Percentiles rank a stretch among this genome's conserved stretches.
Conservation (phyloP, 257 asterid species). For the Mitragyna speciosa region DNA sequence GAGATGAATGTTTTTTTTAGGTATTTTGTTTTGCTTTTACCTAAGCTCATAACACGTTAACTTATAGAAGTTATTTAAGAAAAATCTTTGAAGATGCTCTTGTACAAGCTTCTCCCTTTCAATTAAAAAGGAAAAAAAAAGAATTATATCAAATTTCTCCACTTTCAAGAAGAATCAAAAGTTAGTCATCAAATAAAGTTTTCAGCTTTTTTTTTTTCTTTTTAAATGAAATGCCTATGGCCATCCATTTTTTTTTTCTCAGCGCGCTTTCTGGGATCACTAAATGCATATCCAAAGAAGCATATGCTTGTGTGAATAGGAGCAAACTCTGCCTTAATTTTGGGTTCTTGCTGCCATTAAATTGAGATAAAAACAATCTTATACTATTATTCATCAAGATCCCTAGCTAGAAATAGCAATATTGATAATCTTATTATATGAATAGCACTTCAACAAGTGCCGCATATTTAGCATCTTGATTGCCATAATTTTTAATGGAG, state of each 20-base stretch:
- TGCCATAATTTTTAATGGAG: slow-evolving; percentile 6
- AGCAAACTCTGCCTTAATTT: too few species aligned
- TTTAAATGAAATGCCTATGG: neutral
- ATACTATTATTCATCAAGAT: neutral
- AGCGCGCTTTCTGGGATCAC: too few species aligned
- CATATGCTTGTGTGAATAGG: too few species aligned
- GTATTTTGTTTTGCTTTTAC: too few species aligned
- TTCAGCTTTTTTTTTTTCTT: neutral
- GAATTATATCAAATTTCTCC: neutral
- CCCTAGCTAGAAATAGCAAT: neutral
- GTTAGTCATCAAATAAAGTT: neutral
- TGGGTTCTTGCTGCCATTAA: slow-evolving; percentile 17
- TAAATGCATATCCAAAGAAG: too few species aligned
- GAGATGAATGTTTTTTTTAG: too few species aligned
- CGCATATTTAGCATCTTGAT: slow-evolving; percentile 19
- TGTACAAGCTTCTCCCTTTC: too few species aligned
- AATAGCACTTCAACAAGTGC: slow-evolving; percentile 12
- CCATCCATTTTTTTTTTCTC: too few species aligned
- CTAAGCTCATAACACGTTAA: too few species aligned
- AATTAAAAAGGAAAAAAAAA: too few species aligned
- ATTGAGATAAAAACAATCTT: neutral
- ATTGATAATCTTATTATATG: neutral
- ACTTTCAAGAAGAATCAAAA: neutral
- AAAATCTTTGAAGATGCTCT: too few species aligned
- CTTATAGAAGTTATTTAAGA: too few species aligned